Evolutionary conservation across 108 stramenopile species (phyloP).

Genomic region (Nitzschia putrida): DNA sequence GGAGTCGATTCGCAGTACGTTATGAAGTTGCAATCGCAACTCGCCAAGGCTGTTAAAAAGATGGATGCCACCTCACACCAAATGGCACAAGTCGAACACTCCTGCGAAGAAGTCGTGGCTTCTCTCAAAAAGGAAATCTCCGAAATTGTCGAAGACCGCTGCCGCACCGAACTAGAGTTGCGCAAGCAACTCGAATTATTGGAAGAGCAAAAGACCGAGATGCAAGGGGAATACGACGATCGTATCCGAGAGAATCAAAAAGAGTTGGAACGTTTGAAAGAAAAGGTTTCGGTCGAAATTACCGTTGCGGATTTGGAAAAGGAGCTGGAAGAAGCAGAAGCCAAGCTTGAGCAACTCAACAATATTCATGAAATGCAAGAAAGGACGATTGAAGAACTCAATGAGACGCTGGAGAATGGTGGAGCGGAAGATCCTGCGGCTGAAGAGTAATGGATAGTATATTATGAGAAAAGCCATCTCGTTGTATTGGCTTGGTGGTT

Average conservation of each 20-base stretch:
- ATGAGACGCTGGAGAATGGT: constrained; percentile 33
- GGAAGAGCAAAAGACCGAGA: constrained; percentile 53
- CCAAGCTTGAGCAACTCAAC: constrained; percentile 46
- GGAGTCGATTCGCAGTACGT: constrained; percentile 64
- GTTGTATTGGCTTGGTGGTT: too few relatives aligned
- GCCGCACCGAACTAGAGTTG: constrained; percentile 62
- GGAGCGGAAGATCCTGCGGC: constrained; percentile 25
- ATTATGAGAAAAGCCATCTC: neutral
- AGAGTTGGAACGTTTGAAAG: constrained; percentile 44
- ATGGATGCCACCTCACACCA: constrained; percentile 62
- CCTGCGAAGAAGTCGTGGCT: constrained; percentile 46
- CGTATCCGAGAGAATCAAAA: constrained; percentile 54
- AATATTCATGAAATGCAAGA: constrained; percentile 56
- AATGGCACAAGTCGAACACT: constrained; percentile 58
- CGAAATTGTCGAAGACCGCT: constrained; percentile 60
- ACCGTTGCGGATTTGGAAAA: constrained; percentile 43
- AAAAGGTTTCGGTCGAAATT: constrained; percentile 40
- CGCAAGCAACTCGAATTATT: constrained; percentile 57
- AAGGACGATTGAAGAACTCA: constrained; percentile 44
- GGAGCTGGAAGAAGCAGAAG: constrained; percentile 48
- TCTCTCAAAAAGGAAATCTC: constrained; percentile 53
- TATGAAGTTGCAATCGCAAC: constrained; percentile 58
- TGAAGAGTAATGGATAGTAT: neutral
- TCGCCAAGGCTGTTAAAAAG: constrained; percentile 66
- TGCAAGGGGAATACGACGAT: constrained; percentile 59